These are phyloP conservation scores for Hygrophoropsis aurantiaca DNA, from an alignment of 768 basidiomycete species.

Conservation along the genomic window DNA sequence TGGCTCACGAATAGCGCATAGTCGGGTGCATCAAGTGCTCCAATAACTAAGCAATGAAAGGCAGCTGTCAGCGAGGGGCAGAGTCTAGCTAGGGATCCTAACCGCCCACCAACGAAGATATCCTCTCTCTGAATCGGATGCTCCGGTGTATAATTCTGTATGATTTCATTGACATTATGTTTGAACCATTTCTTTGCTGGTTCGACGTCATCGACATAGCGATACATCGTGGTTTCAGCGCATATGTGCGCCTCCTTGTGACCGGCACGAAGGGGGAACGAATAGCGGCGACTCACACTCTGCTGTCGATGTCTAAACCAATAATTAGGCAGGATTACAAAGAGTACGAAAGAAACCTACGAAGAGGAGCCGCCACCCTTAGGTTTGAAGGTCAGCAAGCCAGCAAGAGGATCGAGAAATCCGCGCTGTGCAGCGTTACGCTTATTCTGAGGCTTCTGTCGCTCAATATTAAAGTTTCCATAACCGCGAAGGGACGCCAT, in stretches of 20 bases:
- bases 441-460: slow-evolving; percentile 51
- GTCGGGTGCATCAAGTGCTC: slow-evolving; percentile 66
- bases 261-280: slow-evolving; percentile 60
- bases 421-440: slow-evolving; percentile 59
- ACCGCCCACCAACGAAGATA: slow-evolving; percentile 43
- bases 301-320: slow-evolving; percentile 39
- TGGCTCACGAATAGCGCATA: slow-evolving; percentile 79
- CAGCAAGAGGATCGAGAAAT: slow-evolving; percentile 50
- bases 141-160: slow-evolving; percentile 47
- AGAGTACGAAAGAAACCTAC: slow-evolving; percentile 30
- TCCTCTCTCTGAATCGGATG: slow-evolving; percentile 60
- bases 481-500: slow-evolving; percentile 66
- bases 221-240: slow-evolving; percentile 69
- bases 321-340: neutral
- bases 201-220: slow-evolving; percentile 60
- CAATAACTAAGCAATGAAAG: slow-evolving; percentile 48
- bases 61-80: neutral
- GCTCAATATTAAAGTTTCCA: slow-evolving; percentile 49
- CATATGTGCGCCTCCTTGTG: slow-evolving; percentile 68
- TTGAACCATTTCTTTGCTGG: slow-evolving; percentile 75
- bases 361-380: slow-evolving; percentile 32
- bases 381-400: slow-evolving; percentile 46
- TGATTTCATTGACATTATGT: slow-evolving; percentile 61
- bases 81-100: neutral
- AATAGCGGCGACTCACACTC: slow-evolving; percentile 50